Evolutionary conservation across 768 basidiomycete species (phyloP).

Genomic region (Tephrocybe sp.): DNA sequence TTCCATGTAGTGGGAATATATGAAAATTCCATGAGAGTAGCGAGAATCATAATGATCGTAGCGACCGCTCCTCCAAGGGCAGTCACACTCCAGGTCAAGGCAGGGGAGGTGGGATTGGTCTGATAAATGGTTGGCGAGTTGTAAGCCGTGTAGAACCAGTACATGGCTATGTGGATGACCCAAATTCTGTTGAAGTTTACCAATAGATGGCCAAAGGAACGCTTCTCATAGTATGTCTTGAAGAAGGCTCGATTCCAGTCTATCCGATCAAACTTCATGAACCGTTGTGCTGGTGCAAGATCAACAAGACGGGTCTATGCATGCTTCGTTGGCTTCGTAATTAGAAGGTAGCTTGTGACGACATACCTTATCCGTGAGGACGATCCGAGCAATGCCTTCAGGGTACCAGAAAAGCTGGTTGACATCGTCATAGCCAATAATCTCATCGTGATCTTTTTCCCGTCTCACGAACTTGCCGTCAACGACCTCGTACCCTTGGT

Average conservation of each 20-base stretch:
- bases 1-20: conserved; percentile 99
- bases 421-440: conserved; percentile 98
- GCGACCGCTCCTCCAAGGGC: conserved; percentile 95
- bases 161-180: conserved; percentile 94
- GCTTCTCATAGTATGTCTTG: conserved; percentile 98
- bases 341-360: neutral
- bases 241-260: conserved; percentile 97
- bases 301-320: conserved; percentile 85
- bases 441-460: conserved; percentile 89
- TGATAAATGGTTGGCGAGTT: conserved; percentile 88
- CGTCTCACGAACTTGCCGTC: conserved; percentile 93
- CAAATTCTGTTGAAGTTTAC: conserved; percentile 99
- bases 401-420: conserved; percentile 99
- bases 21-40: conserved; percentile 92
- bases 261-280: conserved; percentile 95
- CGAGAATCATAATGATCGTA: conserved; percentile 93
- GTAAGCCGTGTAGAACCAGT: conserved; percentile 94
- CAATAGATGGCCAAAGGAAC: conserved; percentile 92
- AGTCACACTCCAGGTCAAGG: conserved; percentile 90
- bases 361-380: conserved; percentile 81
- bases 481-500: conserved; percentile 95
- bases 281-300: conserved; percentile 85
- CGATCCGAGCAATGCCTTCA: conserved; percentile 93
- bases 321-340: conserved; percentile 5
- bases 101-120: conserved; percentile 53